Evolutionary conservation across 1,139 yeast genomes (phyloP), one percentile per base, ranked within the genome.

Genomic region (Saccharomyces hybrid): DNA sequence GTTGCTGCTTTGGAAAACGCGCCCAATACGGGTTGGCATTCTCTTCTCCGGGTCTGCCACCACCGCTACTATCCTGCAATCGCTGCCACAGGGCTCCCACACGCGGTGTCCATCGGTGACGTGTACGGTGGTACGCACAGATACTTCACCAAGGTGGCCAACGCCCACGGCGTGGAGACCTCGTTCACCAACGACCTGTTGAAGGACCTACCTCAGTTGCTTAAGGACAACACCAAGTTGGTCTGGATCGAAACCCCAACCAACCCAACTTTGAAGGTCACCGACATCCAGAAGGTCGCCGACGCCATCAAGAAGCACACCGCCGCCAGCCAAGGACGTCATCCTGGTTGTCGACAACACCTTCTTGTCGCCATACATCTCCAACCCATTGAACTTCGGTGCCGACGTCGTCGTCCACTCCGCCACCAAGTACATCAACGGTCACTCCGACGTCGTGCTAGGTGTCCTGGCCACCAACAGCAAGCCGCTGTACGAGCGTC

Each of bases 111-210:
- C 53, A 84, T 88, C 65, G 93, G 89, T 64, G 97, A 89, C 67
- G 95, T 89, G 51, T 89, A 89, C 73, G 96, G 96, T 60, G 96
- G 97, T 67, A 88, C 96, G 58, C 95, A 88, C 76, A 80, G 96
- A 72, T 88, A 88, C 75, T 88, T 88, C 78, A 86, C 96, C 69
- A 80, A 86, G 72, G 96, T 88, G 52, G 96, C 93, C 58, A 77
- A 77, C 69, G 80, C 88, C 54, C 95, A 88, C 68, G 93, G 93
- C 55, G 87, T 88, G 53, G 78, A 76, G 56, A 81, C 86, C 51
- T 74, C 83, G 31, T 88, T 88, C 73, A 84, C 89, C 55, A 81
- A 79, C 62, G 78, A 84, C 70, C 76, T 87, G 67, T 80, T 76
- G 58, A 68, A 73, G 46, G 93, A 88, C 60, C 74, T 88, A 64